Evolutionary conservation across 2,329 filamentous ascomycete genomes (phyloP), one percentile per base, ranked within the genome.

Genomic region (Verticillium nonalfalfae): DNA sequence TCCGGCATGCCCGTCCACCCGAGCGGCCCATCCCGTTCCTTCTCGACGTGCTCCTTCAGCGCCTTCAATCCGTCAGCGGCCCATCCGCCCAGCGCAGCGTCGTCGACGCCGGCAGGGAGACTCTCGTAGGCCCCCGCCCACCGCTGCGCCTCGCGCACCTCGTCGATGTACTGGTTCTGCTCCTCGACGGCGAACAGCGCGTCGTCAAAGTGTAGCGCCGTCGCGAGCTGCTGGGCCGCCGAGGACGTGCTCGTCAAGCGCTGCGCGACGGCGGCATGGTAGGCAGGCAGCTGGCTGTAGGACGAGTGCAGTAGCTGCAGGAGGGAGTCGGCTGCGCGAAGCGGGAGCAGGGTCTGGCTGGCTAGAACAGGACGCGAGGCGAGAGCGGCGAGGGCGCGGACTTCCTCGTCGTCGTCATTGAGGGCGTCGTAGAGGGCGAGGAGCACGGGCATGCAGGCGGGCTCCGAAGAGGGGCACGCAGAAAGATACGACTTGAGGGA

Each of bases 141-240:
- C n/a, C 86, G 72, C 18, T 81, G 76, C 3, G 87, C 80, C 72
- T 97, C 93, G 57, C 87, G 81, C 6, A 91, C 85, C 67, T 93
- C 88, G 72, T 98, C 94, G 58, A 94, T 79, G 73, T 91, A 98
- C n/a, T 97, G 81, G 71, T 99, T 99, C 72, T 96, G 93, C 72
- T 96, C 93, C 75, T 99, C 95, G 61, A 92, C 83, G 0, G 85
- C 88, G 71, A 99, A 99, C 0, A 99, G 83, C 3, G 87, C 81
- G 64, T 87, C 84, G 69, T 91, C 84, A 67, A 82, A 78, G 60
- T 76, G 74, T 68, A 85, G 72, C 4, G 83, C 81, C 9, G 71
- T 64, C 3, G 69, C 63, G 21, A 88, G 75, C 61, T 81, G 77
- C 1, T 66, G 58, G 62, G n/a, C 61, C 57, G 56, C 57, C 45